phyloP scores from a whole-genome alignment of 2,329 filamentous ascomycete genomes.

The Aureobasidium subglaciale region DNA sequence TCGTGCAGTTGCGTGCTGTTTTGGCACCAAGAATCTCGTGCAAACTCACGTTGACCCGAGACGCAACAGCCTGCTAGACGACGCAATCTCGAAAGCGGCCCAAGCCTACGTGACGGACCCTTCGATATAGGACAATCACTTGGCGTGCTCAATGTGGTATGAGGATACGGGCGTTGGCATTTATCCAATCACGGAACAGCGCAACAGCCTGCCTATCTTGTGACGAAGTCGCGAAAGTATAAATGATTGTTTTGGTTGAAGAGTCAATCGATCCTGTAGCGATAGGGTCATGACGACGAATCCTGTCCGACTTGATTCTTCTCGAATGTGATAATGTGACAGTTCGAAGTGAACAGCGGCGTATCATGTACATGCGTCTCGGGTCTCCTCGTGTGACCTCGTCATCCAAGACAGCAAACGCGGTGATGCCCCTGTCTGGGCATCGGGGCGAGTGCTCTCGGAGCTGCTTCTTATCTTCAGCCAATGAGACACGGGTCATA shows the following conservation, averaged over 20 bases:
- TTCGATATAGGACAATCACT: background rate
- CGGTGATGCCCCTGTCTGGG: background rate
- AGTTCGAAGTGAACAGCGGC: background rate
- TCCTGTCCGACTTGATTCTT: background rate
- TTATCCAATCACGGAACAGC: background rate
- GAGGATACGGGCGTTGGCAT: background rate
- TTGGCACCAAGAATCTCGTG: background rate
- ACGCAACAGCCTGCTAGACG: background rate
- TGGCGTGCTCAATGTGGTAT: slow-evolving; percentile 1
- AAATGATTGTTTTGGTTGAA: background rate
- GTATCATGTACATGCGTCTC: background rate
- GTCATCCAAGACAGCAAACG: background rate
- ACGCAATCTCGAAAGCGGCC: background rate
- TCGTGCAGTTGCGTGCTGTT: background rate
- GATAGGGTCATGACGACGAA: background rate
- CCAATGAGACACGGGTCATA: background rate
- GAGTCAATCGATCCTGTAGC: background rate
- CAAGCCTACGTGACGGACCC: background rate
- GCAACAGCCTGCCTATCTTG: slow-evolving; percentile 7
- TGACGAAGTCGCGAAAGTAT: background rate
- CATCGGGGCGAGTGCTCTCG: background rate
- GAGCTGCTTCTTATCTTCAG: slow-evolving; percentile 2
- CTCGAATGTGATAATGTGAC: background rate
- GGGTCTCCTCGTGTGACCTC: background rate
- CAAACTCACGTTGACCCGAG: background rate